Percentiles rank a stretch among this genome's conserved stretches.
phyloP scores from a whole-genome alignment of 1,139 yeast genomes.

The Pichia sp. region DNA sequence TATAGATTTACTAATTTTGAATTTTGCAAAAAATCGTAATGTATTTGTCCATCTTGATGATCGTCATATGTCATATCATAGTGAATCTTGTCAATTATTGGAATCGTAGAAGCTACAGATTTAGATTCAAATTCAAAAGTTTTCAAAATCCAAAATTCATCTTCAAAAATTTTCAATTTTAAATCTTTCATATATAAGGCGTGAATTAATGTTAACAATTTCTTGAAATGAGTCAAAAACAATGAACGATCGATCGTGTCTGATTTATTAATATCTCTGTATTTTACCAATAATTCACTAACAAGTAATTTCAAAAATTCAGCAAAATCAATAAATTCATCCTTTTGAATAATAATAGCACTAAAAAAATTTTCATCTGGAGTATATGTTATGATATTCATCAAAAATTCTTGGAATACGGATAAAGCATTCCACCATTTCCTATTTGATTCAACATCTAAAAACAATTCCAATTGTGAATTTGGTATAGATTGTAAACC shows the following conservation, averaged over 20 bases:
- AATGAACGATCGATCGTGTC: background rate
- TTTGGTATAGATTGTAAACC: background rate
- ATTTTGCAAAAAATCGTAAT: slow-evolving; percentile 4
- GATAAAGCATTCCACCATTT: slow-evolving; percentile 7
- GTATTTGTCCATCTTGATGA: background rate
- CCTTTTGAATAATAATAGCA: slow-evolving; percentile 31
- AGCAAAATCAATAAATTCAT: slow-evolving; percentile 43
- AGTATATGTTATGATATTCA: slow-evolving; percentile 4
- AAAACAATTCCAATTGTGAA: background rate
- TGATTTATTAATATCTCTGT: slow-evolving; percentile 5
- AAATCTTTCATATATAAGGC: slow-evolving; percentile 68
- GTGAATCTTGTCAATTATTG: slow-evolving; percentile 17
- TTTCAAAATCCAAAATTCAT: slow-evolving; percentile 48
- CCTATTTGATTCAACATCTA: background rate
- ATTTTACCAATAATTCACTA: slow-evolving; percentile 25
- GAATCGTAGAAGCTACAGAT: slow-evolving; percentile 17
- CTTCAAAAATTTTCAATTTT: slow-evolving; percentile 49
- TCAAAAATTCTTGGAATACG: slow-evolving; percentile 8
- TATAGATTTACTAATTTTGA: background rate
- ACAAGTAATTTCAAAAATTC: slow-evolving; percentile 49
- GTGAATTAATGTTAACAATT: slow-evolving; percentile 40
- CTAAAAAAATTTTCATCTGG: slow-evolving; percentile 6
- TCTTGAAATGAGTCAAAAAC: slow-evolving; percentile 6
- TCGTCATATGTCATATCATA: slow-evolving; percentile 21
- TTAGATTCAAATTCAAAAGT: slow-evolving; percentile 14